These are phyloP conservation scores for Pichia sp. DNA, from an alignment of 1,139 yeast species.

Conservation along the genomic window DNA sequence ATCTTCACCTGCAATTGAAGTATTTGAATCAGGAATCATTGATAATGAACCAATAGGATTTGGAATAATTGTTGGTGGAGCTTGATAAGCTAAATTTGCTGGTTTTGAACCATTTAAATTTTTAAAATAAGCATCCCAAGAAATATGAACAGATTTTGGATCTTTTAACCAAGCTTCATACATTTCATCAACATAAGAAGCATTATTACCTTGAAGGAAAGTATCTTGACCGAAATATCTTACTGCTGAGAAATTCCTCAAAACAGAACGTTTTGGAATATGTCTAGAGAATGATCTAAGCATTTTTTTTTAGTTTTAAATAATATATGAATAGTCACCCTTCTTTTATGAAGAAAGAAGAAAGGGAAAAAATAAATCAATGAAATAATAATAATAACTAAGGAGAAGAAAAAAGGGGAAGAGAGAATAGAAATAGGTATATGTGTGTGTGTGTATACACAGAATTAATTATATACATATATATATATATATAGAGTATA, in stretches of 20 bases:
- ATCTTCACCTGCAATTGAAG: slow-evolving; percentile 46
- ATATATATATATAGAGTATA: no score
- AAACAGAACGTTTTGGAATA: slow-evolving; percentile 20
- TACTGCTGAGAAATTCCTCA: slow-evolving; percentile 9
- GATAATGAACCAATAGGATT: slow-evolving; percentile 68
- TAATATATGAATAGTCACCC: no score
- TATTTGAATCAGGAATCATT: slow-evolving; percentile 33
- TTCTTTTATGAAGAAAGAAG: neutral
- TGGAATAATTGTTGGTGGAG: slow-evolving; percentile 87
- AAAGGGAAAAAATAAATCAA: neutral
- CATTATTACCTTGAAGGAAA: slow-evolving; percentile 79
- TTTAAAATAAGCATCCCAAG: slow-evolving; percentile 96
- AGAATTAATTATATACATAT: no score
- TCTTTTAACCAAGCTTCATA: slow-evolving; percentile 90
- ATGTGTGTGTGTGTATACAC: no score
- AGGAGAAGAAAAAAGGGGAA: neutral
- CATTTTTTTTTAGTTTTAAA: slow-evolving; percentile 13
- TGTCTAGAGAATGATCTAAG: slow-evolving; percentile 24
- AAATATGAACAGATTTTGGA: slow-evolving; percentile 85
- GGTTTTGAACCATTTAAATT: slow-evolving; percentile 68
- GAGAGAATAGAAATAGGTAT: no score
- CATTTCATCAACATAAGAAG: slow-evolving; percentile 96
- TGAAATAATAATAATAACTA: neutral
- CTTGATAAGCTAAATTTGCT: slow-evolving; percentile 70
- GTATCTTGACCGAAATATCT: slow-evolving; percentile 44